A percentile compares a stretch with the other conserved stretches of the same genome.
Conservation (phyloP, 257 asterid genomes). For the Salvia hispanica region DNA sequence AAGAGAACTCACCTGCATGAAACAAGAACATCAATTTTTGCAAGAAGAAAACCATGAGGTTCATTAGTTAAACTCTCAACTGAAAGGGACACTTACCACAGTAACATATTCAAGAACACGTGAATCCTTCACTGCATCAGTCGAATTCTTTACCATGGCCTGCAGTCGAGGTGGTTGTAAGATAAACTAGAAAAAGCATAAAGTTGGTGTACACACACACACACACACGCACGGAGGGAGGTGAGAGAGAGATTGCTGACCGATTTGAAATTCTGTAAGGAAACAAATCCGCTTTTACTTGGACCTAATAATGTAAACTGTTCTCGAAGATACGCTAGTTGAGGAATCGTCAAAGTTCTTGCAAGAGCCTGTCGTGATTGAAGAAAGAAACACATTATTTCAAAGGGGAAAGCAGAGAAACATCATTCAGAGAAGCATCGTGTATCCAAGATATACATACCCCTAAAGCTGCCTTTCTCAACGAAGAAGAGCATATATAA, state of each 20-base stretch:
- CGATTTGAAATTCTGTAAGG: slow-evolving; percentile 70
- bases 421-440: background rate
- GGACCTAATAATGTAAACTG: slow-evolving; percentile 86
- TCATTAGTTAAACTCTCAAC: background rate
- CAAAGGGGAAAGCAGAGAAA: background rate
- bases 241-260: slow-evolving; percentile 41
- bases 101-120: slow-evolving; percentile 78
- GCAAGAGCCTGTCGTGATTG: slow-evolving; percentile 72
- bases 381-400: background rate
- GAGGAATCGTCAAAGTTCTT: slow-evolving; percentile 73
- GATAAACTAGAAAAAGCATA: background rate
- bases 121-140: slow-evolving; percentile 94
- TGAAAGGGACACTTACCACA: slow-evolving; percentile 48
- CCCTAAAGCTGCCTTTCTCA: slow-evolving; percentile 86
- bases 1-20: slow-evolving; percentile 75
- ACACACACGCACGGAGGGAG: background rate
- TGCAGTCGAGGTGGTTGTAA: slow-evolving; percentile 33
- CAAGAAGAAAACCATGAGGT: background rate
- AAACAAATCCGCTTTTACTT: slow-evolving; percentile 74
- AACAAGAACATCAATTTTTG: background rate
- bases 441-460: slow-evolving; percentile 44
- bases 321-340: slow-evolving; percentile 82
- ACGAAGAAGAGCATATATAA: slow-evolving; percentile 78
- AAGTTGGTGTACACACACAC: background rate
- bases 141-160: slow-evolving; percentile 69